Base-by-base conservation (phyloP, 2,329 filamentous ascomycete species). In the Didymella glomerata region DNA sequence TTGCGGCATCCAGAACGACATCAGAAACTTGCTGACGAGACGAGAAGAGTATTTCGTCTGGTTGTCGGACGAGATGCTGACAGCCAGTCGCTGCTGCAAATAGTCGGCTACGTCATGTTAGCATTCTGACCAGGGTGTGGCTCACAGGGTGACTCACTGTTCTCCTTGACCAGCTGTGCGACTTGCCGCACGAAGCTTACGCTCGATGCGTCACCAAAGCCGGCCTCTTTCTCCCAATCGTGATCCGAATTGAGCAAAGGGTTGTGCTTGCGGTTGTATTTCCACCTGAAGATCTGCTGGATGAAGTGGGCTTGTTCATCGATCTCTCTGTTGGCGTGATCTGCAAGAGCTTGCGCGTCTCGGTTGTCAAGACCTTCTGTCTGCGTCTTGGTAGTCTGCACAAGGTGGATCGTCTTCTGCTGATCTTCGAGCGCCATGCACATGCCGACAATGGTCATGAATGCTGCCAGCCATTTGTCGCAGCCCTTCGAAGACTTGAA, bases 391-490 rank as follows among this genome's bases (percentile, higher is more conserved):
- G 78, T 78, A 22, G 78, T 75, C 77, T 72, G 79, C 69, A 77
- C 69, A n/a, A 80, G 68, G 44, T 80, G 77, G 4, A 82, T 72
- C 0, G 79, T 80, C 60, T 78, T 78, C 57, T 83, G 81, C 30
- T 79, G 76, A 56, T 82, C 79, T 61, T 83, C 81, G 18, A 80
- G 72, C 3, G 79, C 79, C 77, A 82, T 82, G 25, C 77, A 80
- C 54, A 83, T 77, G 34, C 80, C 80, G 1, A 83, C 72, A 40
- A 82, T 77, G 25, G 78, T 75, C 49, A 80, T 75, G 60, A 83
- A 83, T 1, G 80, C 77, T 0, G 76, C 72, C 6, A 82, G 71
- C 81, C 81, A 83, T 27, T 79, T 79, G 40, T 76, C 72, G 54
- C 77, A 77, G 51, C 80, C 80, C 38, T 77, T 78, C 41, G 70